Conservation (phyloP, 2,329 filamentous ascomycete genomes). For the Zymoseptoria tritici region DNA sequence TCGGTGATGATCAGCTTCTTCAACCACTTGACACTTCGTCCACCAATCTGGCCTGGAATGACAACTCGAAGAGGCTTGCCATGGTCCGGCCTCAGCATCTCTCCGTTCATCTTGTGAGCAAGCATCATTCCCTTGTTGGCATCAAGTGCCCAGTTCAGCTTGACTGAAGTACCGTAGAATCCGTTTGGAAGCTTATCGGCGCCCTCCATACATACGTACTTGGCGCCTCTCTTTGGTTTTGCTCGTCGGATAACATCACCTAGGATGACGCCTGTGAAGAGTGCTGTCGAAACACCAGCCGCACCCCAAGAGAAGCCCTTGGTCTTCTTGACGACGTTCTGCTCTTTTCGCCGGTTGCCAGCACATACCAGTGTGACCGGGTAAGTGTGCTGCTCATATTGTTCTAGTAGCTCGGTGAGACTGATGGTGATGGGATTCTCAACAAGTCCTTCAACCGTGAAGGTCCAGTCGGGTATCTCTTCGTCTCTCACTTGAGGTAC, state of each 20-base stretch:
- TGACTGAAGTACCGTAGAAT: constrained; percentile 79
- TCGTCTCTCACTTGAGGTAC: constrained; percentile 69
- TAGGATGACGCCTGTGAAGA: constrained; percentile 79
- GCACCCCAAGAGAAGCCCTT: constrained; percentile 94
- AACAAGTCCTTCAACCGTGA: constrained; percentile 79
- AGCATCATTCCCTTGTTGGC: constrained; percentile 77
- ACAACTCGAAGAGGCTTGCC: constrained; percentile 75
- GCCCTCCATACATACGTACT: constrained; percentile 85
- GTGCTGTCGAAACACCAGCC: constrained; percentile 74
- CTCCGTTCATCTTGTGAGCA: constrained; percentile 86
- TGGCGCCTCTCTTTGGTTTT: constrained; percentile 60
- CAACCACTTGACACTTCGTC: constrained; percentile 88
- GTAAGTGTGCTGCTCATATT: constrained; percentile 75
- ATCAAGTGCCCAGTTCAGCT: constrained; percentile 82
- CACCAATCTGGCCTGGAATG: constrained; percentile 86
- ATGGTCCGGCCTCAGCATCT: constrained; percentile 71
- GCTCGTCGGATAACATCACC: constrained; percentile 62
- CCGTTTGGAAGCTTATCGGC: constrained; percentile 82
- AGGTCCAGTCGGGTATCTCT: constrained; percentile 70
- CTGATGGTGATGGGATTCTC: constrained; percentile 66
- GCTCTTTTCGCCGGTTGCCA: constrained; percentile 85
- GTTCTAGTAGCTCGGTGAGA: constrained; percentile 61
- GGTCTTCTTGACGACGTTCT: constrained; percentile 81
- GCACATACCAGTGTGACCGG: constrained; percentile 87
- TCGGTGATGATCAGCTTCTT: constrained; percentile 72